Percentiles rank a stretch among this genome's conserved stretches.
phyloP scores from a whole-genome alignment of 2,329 filamentous ascomycete species.

The Arthrobotrys conoides region DNA sequence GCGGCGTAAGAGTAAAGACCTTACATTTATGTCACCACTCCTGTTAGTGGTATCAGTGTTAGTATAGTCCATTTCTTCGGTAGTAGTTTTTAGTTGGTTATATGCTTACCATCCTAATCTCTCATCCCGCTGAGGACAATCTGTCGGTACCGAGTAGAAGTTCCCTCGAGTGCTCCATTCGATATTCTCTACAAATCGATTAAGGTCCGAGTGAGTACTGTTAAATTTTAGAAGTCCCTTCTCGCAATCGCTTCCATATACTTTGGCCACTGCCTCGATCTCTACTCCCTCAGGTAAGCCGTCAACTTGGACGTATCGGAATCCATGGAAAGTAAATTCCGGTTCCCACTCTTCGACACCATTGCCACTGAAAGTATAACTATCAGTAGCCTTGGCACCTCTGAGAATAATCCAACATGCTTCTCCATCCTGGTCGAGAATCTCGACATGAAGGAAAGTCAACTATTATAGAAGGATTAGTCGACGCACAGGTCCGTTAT shows the following conservation, averaged over 20 bases:
- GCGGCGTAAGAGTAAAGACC: neutral
- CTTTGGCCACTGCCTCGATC: constrained; percentile 66
- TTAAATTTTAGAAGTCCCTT: constrained; percentile 70
- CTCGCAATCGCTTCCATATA: constrained; percentile 71
- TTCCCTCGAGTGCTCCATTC: constrained; percentile 74
- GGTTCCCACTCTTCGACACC: constrained; percentile 67
- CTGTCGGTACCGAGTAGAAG: constrained; percentile 73
- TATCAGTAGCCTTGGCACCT: constrained; percentile 46
- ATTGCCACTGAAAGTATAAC: constrained; percentile 43
- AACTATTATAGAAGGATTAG: neutral
- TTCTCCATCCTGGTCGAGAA: constrained; percentile 40
- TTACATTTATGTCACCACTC: constrained; percentile 55
- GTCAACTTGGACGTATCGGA: constrained; percentile 71
- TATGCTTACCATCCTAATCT: constrained; percentile 73
- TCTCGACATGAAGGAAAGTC: constrained; percentile 47
- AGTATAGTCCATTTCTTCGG: neutral
- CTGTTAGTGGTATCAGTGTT: constrained; percentile 1
- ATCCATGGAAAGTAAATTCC: constrained; percentile 72
- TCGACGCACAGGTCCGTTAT: too few species aligned
- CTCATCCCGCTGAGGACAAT: constrained; percentile 74
- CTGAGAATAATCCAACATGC: constrained; percentile 45
- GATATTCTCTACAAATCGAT: constrained; percentile 72
- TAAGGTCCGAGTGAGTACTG: constrained; percentile 71
- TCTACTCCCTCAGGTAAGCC: constrained; percentile 66
- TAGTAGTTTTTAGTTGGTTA: neutral